Evolutionary conservation across 148 eudicot genomes (phyloP).

Genomic region (Drosera capensis): DNA sequence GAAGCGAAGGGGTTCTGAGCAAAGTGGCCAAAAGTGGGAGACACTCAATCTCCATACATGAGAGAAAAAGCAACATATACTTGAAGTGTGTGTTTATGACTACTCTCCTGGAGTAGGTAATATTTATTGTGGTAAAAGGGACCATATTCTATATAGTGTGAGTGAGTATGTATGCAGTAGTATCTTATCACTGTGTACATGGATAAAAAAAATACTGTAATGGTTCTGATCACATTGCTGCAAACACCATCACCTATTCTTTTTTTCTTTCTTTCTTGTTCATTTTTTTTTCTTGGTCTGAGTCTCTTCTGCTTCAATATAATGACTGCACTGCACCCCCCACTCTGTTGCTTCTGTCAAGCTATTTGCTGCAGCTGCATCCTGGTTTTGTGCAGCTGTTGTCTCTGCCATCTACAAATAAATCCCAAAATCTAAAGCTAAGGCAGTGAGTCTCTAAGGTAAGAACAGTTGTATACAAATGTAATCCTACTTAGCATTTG

Average conservation of each 20-base stretch:
- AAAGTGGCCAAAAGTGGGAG: too few relatives aligned
- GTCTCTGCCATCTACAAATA: constrained; percentile 56
- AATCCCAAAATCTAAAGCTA: constrained; percentile 30
- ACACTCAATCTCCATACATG: too few relatives aligned
- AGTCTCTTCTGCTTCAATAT: constrained; percentile 4
- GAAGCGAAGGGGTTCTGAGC: too few relatives aligned
- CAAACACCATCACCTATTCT: not conserved
- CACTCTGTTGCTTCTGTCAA: constrained; percentile 18
- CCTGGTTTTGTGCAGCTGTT: constrained; percentile 35
- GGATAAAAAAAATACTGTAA: constrained; percentile 47
- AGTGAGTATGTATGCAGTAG: too few relatives aligned
- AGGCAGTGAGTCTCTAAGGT: not conserved
- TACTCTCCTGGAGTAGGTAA: too few relatives aligned
- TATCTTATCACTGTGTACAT: constrained; percentile 62
- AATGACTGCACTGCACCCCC: constrained; percentile 42
- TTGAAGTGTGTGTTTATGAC: too few relatives aligned
- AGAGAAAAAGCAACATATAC: too few relatives aligned
- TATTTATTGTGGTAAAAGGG: constrained; percentile 12
- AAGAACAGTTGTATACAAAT: too few relatives aligned
- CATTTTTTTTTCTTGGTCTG: constrained; percentile 2
- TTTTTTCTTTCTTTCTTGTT: not conserved
- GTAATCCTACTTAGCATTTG: too few relatives aligned
- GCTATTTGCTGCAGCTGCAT: constrained; percentile 15
- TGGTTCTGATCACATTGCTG: constrained; percentile 38
- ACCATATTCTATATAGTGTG: too few relatives aligned